Conservation (phyloP, 257 asterid species). For the Gardenia jasminoides region DNA sequence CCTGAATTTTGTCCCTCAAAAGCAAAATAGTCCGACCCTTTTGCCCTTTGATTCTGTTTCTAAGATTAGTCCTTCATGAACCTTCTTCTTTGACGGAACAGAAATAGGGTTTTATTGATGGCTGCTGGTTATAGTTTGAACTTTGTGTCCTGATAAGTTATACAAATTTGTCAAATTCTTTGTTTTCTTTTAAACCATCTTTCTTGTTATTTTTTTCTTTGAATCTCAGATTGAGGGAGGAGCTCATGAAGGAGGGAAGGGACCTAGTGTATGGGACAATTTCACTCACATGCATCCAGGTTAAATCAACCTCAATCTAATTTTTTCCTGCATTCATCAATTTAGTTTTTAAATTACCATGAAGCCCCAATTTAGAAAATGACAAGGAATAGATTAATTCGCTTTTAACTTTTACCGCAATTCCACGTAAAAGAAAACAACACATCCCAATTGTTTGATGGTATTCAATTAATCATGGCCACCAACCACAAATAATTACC, state of each 20-base stretch:
- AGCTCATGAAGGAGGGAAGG: slow-evolving; percentile 16
- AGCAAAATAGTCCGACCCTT: not conserved
- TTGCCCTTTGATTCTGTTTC: not conserved
- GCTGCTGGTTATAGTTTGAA: too few species aligned
- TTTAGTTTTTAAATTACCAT: not conserved
- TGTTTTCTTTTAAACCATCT: not conserved
- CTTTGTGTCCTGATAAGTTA: too few species aligned
- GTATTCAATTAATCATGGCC: too few species aligned
- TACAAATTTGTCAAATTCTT: too few species aligned
- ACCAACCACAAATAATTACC: too few species aligned
- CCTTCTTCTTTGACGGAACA: too few species aligned
- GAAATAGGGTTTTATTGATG: not conserved
- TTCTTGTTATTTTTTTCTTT: too few species aligned
- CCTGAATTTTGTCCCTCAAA: not conserved
- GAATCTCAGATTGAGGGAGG: slow-evolving; percentile 11
- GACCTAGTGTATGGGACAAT: slow-evolving; percentile 24
- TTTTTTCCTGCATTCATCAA: too few species aligned
- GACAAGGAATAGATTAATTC: not conserved
- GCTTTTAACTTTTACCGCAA: too few species aligned
- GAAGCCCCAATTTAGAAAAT: not conserved
- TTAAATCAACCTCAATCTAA: not conserved
- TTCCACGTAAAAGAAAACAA: too few species aligned
- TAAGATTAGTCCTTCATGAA: not conserved
- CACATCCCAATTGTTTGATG: too few species aligned
- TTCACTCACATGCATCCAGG: slow-evolving; percentile 22